Base-by-base conservation (phyloP, 139 green algal genomes). In the Micractinium conductrix region DNA sequence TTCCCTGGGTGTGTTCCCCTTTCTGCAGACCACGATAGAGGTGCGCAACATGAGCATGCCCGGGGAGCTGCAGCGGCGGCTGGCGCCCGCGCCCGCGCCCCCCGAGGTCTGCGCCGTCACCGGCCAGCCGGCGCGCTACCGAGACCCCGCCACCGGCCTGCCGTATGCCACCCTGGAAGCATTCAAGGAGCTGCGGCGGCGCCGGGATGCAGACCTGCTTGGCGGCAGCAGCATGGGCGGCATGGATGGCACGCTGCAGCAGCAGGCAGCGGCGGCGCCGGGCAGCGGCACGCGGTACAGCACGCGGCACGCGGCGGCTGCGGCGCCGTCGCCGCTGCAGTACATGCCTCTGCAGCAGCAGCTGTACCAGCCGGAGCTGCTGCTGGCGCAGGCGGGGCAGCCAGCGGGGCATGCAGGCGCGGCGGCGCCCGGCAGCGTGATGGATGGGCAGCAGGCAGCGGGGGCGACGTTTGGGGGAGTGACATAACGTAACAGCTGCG, bases 1-100 rank as follows among this genome's bases (percentile, higher is more conserved):
- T 67, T 5, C 58, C 58, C 19, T 67, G 58, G 19, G 22, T 19
- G 26, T n/a, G 22, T 30, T 5, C 58, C 16, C 58, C 58, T 33
- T 9, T 37, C 2, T 44, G 58, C 86, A 92, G 83, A 91, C 55
- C 43, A 84, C 75, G 1, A 45, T 93, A 26, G 85, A 93, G 43
- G 70, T 93, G 16, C 70, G 85, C n/a, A 93, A 93, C 86, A 93
- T 93, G 90, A 74, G 70, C 16, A 81, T 76, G 60, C 90, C 90
- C 0, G 58, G 75, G 2, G 63, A 90, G 30, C 50, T 93, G 84
- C 83, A 74, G 48, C 85, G 78, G 0, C 50, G 43, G 45, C 33
- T 38, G 40, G 90, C 89, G 0, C 88, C 89, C 1, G 63, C 83
- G 21, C 85, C 87, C 0, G 7, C 62, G 9, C 53, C 62, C 10